These are phyloP conservation scores for Heterobasidion parviporum DNA, from an alignment of 1,284 basidiomycete genomes.

Conservation along the genomic window DNA sequence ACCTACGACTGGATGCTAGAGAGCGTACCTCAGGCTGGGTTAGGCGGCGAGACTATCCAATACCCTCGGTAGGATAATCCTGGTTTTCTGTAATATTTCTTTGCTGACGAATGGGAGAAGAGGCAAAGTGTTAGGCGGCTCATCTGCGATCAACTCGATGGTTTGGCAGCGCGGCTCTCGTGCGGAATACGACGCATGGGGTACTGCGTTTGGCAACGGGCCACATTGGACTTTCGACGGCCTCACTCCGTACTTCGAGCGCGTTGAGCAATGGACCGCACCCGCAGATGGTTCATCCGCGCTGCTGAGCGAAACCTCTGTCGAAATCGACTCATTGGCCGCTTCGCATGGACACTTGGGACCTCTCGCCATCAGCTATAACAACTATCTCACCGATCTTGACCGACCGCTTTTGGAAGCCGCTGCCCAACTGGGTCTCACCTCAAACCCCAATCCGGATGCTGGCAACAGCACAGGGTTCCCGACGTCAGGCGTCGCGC, in stretches of 20 bases:
- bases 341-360: slow-evolving; percentile 4
- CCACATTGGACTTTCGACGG: slow-evolving; percentile 10
- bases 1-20: slow-evolving; percentile 10
- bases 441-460: slow-evolving; percentile 8
- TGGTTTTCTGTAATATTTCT: not conserved
- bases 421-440: slow-evolving; percentile 2
- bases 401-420: slow-evolving; percentile 8
- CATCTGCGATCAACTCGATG: slow-evolving; percentile 10
- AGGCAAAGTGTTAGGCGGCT: slow-evolving; percentile 10
- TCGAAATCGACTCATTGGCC: not conserved
- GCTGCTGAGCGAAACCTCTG: slow-evolving; percentile 1
- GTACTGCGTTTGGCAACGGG: slow-evolving; percentile 7
- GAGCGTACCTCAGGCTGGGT: slow-evolving; percentile 8
- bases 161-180: slow-evolving; percentile 10
- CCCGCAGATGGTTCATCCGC: slow-evolving; percentile 1
- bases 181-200: slow-evolving; percentile 9
- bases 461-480: slow-evolving; percentile 7
- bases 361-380: slow-evolving; percentile 9
- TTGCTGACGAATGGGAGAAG: not conserved
- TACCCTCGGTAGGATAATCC: slow-evolving; percentile 6
- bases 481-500: slow-evolving; percentile 8
- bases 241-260: slow-evolving; percentile 8
- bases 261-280: slow-evolving; percentile 6
- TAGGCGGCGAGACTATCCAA: slow-evolving; percentile 5
- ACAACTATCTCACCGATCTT: slow-evolving; percentile 8